Conservation (phyloP, 345 rosid species). For the Salix exigua region DNA sequence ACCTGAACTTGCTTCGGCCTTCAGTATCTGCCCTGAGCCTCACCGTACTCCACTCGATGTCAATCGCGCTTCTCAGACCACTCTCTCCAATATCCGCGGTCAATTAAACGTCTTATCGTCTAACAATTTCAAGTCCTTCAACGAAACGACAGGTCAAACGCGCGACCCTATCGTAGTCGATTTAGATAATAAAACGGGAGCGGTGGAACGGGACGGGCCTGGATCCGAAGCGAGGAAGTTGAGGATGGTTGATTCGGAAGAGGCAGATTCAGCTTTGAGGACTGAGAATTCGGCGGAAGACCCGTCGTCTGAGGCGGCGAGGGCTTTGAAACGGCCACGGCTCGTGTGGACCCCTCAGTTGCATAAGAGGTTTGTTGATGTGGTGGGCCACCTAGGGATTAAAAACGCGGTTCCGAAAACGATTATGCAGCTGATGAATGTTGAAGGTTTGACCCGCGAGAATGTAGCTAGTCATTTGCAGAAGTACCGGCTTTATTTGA, state of each 20-base stretch:
- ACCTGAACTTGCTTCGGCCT: constrained; percentile 73
- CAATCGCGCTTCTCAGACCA: constrained; percentile 62
- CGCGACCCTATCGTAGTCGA: constrained; percentile 38
- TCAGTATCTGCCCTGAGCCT: constrained; percentile 67
- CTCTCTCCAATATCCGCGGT: constrained; percentile 51
- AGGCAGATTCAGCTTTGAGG: constrained; percentile 68
- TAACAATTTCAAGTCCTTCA: constrained; percentile 35
- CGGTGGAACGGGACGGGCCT: constrained; percentile 45
- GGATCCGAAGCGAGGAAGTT: constrained; percentile 60
- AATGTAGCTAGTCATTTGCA: constrained; percentile 96
- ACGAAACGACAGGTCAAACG: constrained; percentile 18
- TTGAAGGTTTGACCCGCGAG: constrained; percentile 86
- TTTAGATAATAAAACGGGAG: constrained; percentile 3
- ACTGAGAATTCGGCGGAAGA: constrained; percentile 52
- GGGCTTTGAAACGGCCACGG: constrained; percentile 69
- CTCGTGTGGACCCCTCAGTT: constrained; percentile 97
- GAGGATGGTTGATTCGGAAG: constrained; percentile 61
- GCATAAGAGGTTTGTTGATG: constrained; percentile 94
- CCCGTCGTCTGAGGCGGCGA: constrained; percentile 36
- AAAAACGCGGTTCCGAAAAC: constrained; percentile 97
- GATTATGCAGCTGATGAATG: constrained; percentile 98
- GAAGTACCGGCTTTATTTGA: constrained; percentile 82
- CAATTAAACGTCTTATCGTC: constrained; percentile 29
- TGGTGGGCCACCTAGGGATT: constrained; percentile 78
- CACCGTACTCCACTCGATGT: constrained; percentile 55